Conservation (phyloP, 2,329 filamentous ascomycete genomes). For the Alternaria triticimaculans region DNA sequence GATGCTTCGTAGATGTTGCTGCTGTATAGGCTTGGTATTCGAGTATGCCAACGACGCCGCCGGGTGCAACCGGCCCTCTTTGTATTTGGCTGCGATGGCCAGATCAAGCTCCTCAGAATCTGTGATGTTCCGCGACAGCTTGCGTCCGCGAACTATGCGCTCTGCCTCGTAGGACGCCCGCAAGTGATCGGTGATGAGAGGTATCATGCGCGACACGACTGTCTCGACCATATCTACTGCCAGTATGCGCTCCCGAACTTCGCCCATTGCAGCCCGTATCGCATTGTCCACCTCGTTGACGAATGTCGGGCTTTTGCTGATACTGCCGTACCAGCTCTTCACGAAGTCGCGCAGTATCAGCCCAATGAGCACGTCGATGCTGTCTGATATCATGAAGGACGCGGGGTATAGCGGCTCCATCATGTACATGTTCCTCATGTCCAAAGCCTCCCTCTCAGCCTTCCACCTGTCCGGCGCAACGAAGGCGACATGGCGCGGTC, state of each 20-base stretch:
- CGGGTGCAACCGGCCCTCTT: slow-evolving; percentile 83
- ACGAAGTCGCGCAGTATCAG: slow-evolving; percentile 85
- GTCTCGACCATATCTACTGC: slow-evolving; percentile 84
- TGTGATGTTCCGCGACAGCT: slow-evolving; percentile 87
- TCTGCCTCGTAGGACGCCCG: slow-evolving; percentile 92
- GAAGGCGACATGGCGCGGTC: slow-evolving; percentile 61
- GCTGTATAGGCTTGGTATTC: slow-evolving; percentile 83
- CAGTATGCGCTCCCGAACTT: slow-evolving; percentile 74
- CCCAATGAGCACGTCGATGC: slow-evolving; percentile 78
- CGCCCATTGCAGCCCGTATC: slow-evolving; percentile 74
- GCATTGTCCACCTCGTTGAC: slow-evolving; percentile 84
- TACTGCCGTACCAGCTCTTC: slow-evolving; percentile 84
- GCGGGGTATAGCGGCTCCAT: slow-evolving; percentile 73
- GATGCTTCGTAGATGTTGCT: slow-evolving; percentile 84
- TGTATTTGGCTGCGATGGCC: slow-evolving; percentile 94
- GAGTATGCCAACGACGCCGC: slow-evolving; percentile 84
- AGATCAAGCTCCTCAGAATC: slow-evolving; percentile 96
- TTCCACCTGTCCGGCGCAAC: slow-evolving; percentile 70
- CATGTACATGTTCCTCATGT: slow-evolving; percentile 70
- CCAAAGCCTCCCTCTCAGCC: slow-evolving; percentile 71
- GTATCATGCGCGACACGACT: slow-evolving; percentile 80
- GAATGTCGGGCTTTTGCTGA: slow-evolving; percentile 82
- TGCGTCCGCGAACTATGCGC: slow-evolving; percentile 81
- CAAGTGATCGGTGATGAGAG: slow-evolving; percentile 86
- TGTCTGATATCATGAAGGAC: slow-evolving; percentile 78